These are phyloP conservation scores for Scenedesmus sp. DNA, from an alignment of 163 green algal species.

Conservation along the genomic window DNA sequence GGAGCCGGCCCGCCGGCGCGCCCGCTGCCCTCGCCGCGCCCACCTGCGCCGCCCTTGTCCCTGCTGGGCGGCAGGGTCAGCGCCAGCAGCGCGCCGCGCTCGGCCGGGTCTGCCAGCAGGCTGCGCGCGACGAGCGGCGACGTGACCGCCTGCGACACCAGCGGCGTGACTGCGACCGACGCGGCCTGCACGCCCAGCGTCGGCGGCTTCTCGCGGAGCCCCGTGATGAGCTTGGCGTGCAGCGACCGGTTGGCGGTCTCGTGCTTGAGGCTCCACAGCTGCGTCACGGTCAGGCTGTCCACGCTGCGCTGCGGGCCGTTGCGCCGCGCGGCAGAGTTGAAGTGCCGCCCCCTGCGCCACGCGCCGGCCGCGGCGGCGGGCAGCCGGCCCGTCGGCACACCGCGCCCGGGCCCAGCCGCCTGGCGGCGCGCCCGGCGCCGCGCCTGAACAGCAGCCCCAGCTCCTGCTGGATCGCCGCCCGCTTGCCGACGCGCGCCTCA, in stretches of 20 bases:
- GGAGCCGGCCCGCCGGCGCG: too few relatives aligned
- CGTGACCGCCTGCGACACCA: conserved; percentile 26
- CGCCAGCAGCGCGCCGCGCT: conserved; percentile 15
- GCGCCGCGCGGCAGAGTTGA: conserved; percentile 30
- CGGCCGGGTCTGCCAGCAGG: conserved; percentile 27
- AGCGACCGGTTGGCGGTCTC: conserved; percentile 34
- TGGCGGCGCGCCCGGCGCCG: background rate
- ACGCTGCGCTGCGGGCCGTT: conserved; percentile 34
- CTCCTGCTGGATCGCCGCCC: conserved; percentile 20
- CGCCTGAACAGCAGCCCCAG: conserved; percentile 38
- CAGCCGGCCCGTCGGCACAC: background rate
- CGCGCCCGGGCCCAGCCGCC: background rate
- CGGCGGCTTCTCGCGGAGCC: conserved; percentile 25
- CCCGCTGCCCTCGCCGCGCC: too few relatives aligned
- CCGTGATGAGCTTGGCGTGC: conserved; percentile 30
- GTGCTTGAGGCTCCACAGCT: conserved; percentile 44
- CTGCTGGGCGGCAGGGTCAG: conserved; percentile 13
- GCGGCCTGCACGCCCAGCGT: conserved; percentile 37
- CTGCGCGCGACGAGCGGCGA: conserved; percentile 33
- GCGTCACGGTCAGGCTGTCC: conserved; percentile 40
- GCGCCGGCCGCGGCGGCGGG: too few relatives aligned
- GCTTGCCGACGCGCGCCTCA: conserved; percentile 23
- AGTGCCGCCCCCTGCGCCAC: conserved; percentile 34
- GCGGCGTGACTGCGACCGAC: conserved; percentile 21
- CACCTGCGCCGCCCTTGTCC: background rate